Conservation (phyloP, 208 protist genomes). For the Angomonas deanei region DNA sequence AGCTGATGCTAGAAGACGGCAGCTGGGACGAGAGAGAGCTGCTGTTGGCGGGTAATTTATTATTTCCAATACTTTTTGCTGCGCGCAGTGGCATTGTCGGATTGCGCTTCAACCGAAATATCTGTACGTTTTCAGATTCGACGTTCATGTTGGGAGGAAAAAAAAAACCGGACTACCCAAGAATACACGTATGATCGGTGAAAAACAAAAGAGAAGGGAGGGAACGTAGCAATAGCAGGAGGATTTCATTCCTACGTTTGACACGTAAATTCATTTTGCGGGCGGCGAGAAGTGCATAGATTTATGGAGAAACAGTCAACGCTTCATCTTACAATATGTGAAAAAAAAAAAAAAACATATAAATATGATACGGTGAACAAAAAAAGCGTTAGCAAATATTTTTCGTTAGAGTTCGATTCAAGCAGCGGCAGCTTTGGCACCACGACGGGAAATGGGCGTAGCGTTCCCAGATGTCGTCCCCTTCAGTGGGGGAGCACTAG, state of each 20-base stretch:
- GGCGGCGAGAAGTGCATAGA: too few relatives aligned
- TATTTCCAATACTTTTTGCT: too few relatives aligned
- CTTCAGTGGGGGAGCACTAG: not conserved
- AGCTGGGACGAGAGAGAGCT: not conserved
- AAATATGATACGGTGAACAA: too few relatives aligned
- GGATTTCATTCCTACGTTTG: too few relatives aligned
- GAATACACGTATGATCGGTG: not conserved
- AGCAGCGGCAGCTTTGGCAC: slow-evolving; percentile 1
- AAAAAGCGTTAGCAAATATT: too few relatives aligned
- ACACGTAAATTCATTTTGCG: too few relatives aligned
- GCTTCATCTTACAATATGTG: too few relatives aligned
- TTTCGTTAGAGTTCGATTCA: too few relatives aligned
- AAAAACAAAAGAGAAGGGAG: not conserved
- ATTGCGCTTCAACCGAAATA: slow-evolving; percentile 1
- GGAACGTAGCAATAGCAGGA: too few relatives aligned
- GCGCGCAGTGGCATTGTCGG: not conserved
- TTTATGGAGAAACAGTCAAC: too few relatives aligned
- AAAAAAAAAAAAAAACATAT: too few relatives aligned
- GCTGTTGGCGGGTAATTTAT: not conserved
- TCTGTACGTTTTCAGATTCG: not conserved
- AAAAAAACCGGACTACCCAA: not conserved
- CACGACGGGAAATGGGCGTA: slow-evolving; percentile 20
- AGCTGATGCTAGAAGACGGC: not conserved
- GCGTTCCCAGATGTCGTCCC: slow-evolving; percentile 3
- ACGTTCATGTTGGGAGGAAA: slow-evolving; percentile 2